Conservation (phyloP, 331 rosid genomes). For the Rhamnella rubrinervis region DNA sequence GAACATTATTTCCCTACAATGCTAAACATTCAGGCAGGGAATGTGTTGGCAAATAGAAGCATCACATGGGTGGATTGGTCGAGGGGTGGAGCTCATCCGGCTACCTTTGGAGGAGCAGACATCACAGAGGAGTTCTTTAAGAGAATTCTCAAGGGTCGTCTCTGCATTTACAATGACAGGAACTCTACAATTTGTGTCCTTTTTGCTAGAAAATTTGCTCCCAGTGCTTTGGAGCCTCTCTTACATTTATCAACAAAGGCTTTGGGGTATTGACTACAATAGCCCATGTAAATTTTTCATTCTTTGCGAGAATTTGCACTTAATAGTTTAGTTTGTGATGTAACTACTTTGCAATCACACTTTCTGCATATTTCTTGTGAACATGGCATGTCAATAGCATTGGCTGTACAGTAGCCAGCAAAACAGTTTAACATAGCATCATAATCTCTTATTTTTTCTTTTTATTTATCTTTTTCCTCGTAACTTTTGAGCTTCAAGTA, state of each 20-base stretch:
- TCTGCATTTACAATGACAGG: conserved; percentile 54
- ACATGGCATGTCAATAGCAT: neutral
- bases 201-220: conserved; percentile 91
- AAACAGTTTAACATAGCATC: no score
- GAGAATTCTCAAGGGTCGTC: conserved; percentile 35
- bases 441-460: no score
- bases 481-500: neutral
- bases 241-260: conserved; percentile 44
- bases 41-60: conserved; percentile 71
- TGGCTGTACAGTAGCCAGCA: conserved; percentile 5
- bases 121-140: conserved; percentile 51
- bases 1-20: conserved; percentile 97
- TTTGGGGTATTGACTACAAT: conserved; percentile 51
- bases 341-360: neutral
- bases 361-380: neutral
- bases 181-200: conserved; percentile 63
- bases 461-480: neutral
- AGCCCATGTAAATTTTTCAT: neutral
- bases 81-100: conserved; percentile 93
- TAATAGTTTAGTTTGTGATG: neutral
- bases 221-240: conserved; percentile 82
- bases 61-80: conserved; percentile 98
- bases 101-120: conserved; percentile 70
- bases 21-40: conserved; percentile 64
- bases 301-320: neutral